Conservation (phyloP, 768 basidiomycete species). For the Leccinum aurantiacum region DNA sequence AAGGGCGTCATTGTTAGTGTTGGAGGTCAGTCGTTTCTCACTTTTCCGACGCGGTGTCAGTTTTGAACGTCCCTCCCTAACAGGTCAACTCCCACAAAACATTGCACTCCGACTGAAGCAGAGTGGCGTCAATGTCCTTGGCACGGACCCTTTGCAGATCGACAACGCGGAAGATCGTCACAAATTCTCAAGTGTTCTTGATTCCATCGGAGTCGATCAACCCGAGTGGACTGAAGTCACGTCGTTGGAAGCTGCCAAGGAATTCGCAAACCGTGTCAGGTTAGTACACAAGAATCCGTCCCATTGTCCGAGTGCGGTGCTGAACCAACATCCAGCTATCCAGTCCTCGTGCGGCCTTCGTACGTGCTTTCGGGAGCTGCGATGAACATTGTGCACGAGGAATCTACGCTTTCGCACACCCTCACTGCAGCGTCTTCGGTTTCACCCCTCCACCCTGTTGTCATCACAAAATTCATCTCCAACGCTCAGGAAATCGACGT, state of each 20-base stretch:
- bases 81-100: slow-evolving; percentile 97
- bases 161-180: slow-evolving; percentile 98
- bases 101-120: slow-evolving; percentile 95
- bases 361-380: slow-evolving; percentile 98
- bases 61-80: not conserved
- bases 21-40: slow-evolving; percentile 61
- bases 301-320: not conserved
- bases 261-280: slow-evolving; percentile 84
- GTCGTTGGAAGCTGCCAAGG: slow-evolving; percentile 85
- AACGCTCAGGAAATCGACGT: slow-evolving; percentile 97
- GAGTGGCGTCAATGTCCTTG: slow-evolving; percentile 87
- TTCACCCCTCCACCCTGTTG: slow-evolving; percentile 95
- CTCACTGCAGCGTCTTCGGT: slow-evolving; percentile 96
- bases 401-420: slow-evolving; percentile 84
- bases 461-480: slow-evolving; percentile 99
- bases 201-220: slow-evolving; percentile 93
- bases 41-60: not conserved
- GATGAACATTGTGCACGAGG: slow-evolving; percentile 98
- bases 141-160: slow-evolving; percentile 93
- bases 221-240: slow-evolving; percentile 95
- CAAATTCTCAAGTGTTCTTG: slow-evolving; percentile 97
- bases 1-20: slow-evolving; percentile 96
- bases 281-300: slow-evolving; percentile 7
- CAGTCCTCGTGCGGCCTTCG: slow-evolving; percentile 96
- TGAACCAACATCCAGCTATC: slow-evolving; percentile 61